Evolutionary conservation across 768 basidiomycete genomes (phyloP), one percentile per base, ranked within the genome.

Genomic region (Lactarius hengduanensis): DNA sequence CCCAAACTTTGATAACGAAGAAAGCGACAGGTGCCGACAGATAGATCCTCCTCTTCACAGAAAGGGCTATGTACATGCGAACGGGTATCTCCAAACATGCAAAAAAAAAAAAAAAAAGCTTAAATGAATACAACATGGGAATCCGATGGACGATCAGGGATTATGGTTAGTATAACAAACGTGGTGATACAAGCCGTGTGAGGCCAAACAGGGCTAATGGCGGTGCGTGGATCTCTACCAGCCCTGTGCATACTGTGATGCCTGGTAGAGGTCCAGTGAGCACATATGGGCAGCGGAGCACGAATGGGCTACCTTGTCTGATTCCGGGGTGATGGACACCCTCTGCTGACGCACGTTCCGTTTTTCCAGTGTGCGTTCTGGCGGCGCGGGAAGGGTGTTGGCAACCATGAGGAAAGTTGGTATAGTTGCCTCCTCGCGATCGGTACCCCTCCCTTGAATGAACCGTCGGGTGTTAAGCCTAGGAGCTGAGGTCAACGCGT

Each of bases 361-460:
- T 50, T 45, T 36, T 62, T 55, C 4, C 13, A 15, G 38, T 16
- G 38, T 40, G 36, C 36, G 34, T 59, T 22, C 28, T 40, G 22
- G 38, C n/a, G 10, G 22, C 22, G 58, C n/a, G 28, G 26, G 59
- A 53, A 70, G 55, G 16, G 64, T 65, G 28, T 69, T 63, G 64
- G 64, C 64, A 34, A 69, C 64, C 70, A 70, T 70, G 16, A 70
- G 56, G 59, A 70, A 70, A 22, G 68, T 65, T 13, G 70, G 70
- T 13, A 65, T 69, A 2, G 70, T 69, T 34, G 18, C 61, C 38
- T 65, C 68, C 40, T 70, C 67, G 47, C 56, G 70, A 38, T 70
- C 70, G 4, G 70, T 70, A 8, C 70, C 70, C 22, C 43, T 69
- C 26, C 70, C 70, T 3, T 62, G 70, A 26, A 69, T 59, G 47